Evolutionary conservation across 371 early-diverging fungal genomes (phyloP), one percentile per base, ranked within the genome.

Genomic region (Chytridium lagenaria): DNA sequence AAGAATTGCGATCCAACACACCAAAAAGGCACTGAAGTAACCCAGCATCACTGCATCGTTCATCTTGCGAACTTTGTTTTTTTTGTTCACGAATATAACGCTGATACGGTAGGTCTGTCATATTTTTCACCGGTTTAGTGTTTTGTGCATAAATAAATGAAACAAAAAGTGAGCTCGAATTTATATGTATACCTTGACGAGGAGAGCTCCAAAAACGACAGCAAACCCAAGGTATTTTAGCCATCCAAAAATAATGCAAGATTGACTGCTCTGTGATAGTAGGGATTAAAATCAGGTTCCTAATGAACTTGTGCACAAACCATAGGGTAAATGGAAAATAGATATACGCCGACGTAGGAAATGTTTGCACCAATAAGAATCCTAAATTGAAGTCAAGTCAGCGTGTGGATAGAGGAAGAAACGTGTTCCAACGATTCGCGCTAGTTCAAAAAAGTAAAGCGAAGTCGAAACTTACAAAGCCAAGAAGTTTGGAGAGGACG

Each of bases 251-350:
- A 33, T 39, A 40, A 69, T 44, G 61, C 69, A 69, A 49, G 55
- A 23, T 7, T 2, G 2, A 37, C 28, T 44, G 28, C 12, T 49
- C 63, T 28, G 26, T n/a, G 37, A 19, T 63, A 31, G 19, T 28
- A n/a, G n/a, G n/a, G n/a, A n/a, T n/a, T n/a, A n/a, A n/a, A n/a
- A n/a, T n/a, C n/a, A n/a, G n/a, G n/a, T n/a, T n/a, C n/a, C n/a
- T n/a, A n/a, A n/a, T n/a, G n/a, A n/a, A n/a, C n/a, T n/a, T n/a
- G n/a, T n/a, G n/a, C n/a, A n/a, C n/a, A n/a, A n/a, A 61, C 63
- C 68, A 68, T 67, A 2, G 68, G 68, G 59, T 67, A 72, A 3
- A 39, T 34, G 34, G 68, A 68, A 61, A 49, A 70, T 1, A 70
- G 22, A 23, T 23, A 64, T n/a, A 70, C 50, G 5, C 50, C 23